Conservation (phyloP, 2,329 filamentous ascomycete species). For the Hymenoscyphus occultus region DNA sequence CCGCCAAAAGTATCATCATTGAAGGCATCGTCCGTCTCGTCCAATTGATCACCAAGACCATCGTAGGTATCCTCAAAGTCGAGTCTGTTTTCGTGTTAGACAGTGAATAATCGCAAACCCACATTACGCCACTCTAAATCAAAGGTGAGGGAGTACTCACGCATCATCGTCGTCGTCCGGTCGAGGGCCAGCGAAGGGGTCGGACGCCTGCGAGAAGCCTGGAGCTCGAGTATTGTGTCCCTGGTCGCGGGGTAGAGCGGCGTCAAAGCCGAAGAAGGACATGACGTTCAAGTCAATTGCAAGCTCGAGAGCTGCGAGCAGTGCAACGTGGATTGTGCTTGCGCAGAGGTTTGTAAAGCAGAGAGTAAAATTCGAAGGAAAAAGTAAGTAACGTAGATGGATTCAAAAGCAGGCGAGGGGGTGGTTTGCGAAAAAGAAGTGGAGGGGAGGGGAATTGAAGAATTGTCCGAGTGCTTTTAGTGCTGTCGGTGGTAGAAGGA, state of each 20-base stretch:
- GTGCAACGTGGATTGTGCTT: background rate
- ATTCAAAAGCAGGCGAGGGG: background rate
- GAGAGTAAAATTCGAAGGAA: background rate
- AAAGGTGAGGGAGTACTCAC: constrained; percentile 28
- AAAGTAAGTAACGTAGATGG: constrained; percentile 2
- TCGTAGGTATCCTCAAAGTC: constrained; percentile 99
- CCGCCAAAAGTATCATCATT: constrained; percentile 92
- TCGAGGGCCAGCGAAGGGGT: constrained; percentile 80
- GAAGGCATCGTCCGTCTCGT: constrained; percentile 89
- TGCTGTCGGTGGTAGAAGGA: background rate
- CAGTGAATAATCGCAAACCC: constrained; percentile 3
- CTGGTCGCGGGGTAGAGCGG: constrained; percentile 59
- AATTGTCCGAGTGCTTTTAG: background rate
- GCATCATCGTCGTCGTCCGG: constrained; percentile 55
- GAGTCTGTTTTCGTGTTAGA: constrained; percentile 46
- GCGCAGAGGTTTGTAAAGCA: constrained; percentile 1
- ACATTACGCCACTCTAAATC: too few relatives aligned
- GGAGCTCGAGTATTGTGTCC: constrained; percentile 66
- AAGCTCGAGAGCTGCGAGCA: background rate
- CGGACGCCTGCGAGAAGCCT: constrained; percentile 78
- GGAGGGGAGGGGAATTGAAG: background rate
- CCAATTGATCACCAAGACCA: constrained; percentile 83
- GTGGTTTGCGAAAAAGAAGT: background rate
- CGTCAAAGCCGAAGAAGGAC: constrained; percentile 92
- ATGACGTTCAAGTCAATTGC: constrained; percentile 44